Percentiles rank a stretch among this genome's conserved stretches.
phyloP scores from a whole-genome alignment of 106 monocot species.

The Dioscorea dumetorum region DNA sequence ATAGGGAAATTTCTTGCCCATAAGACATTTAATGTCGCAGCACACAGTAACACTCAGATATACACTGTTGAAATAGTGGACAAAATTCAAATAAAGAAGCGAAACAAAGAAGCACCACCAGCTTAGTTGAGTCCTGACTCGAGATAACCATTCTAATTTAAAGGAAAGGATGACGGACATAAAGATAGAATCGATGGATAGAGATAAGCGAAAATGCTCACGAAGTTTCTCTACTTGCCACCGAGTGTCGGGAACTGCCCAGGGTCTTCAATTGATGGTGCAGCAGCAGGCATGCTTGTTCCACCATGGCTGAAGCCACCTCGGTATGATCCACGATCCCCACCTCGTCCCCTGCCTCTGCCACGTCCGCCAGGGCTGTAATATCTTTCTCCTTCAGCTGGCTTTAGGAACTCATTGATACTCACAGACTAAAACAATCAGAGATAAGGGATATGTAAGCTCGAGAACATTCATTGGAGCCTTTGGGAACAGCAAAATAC shows the following conservation, averaged over 20 bases:
- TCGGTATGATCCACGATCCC: conserved; percentile 21
- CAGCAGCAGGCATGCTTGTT: neutral
- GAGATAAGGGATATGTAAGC: neutral
- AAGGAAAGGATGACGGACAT: neutral
- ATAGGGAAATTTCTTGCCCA: neutral
- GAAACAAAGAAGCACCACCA: neutral
- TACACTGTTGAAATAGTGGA: neutral
- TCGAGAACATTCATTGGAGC: no score
- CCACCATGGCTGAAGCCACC: conserved; percentile 21
- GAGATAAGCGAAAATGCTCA: no score
- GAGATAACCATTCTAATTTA: neutral
- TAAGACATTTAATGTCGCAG: neutral
- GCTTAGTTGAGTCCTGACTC: neutral
- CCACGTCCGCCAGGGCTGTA: conserved; percentile 23
- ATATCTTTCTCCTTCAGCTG: conserved; percentile 36
- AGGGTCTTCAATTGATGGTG: conserved; percentile 37
- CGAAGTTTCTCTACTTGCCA: conserved; percentile 23
- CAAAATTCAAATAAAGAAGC: neutral
- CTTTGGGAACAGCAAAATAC: no score
- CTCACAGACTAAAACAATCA: conserved; percentile 24
- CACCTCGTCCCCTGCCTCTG: conserved; percentile 35
- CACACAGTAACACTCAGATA: conserved; percentile 3
- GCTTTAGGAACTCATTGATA: conserved; percentile 50
- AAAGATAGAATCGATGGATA: neutral
- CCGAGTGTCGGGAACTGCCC: conserved; percentile 56